Evolutionary conservation across 805 yeast species (phyloP), one percentile per base, ranked within the genome.

Genomic region (Saturnispora zaruensis): DNA sequence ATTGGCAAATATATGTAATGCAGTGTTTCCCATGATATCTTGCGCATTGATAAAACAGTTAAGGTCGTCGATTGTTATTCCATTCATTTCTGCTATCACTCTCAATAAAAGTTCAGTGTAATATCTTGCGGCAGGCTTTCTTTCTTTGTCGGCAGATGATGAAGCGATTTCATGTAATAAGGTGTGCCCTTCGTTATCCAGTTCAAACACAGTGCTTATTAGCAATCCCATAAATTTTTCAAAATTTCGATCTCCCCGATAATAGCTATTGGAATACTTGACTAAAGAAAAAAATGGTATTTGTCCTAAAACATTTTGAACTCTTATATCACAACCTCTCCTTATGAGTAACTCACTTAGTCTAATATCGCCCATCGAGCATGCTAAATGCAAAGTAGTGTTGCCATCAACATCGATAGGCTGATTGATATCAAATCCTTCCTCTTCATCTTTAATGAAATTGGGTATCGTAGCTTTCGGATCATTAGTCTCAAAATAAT

Each of bases 331-430:
- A 2, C 96, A 93, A 4, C 96, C 95, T 37, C 83, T 79, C 26
- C 80, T 73, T 28, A 87, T 67, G 40, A 93, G 72, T 13, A 89
- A 76, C 56, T 84, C 93, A 50, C 87, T 81, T 67, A 90, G 81
- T 44, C 76, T 77, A 32, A 84, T 67, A 62, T 83, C 87, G 3
- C 98, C 99, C 78, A 93, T 88, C 1, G 98, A 85, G 53, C 97
- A 88, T 0, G 98, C 96, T 97, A 98, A 93, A 66, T 93, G 99
- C 57, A 93, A 81, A 2, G 96, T 84, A 0, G 96, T 86, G 62
- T 93, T 95, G 1, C 96, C 95, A 61, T 93, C 97, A 51, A 87
- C 90, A 63, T 93, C 99, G 24, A 93, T 87, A 4, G 88, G 81
- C 48, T 84, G 87, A 69, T 82, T 77, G 53, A 86, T 75, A 55